Base-by-base conservation (phyloP, 2,329 filamentous ascomycete genomes). In the Orbilia ellipsospora region DNA sequence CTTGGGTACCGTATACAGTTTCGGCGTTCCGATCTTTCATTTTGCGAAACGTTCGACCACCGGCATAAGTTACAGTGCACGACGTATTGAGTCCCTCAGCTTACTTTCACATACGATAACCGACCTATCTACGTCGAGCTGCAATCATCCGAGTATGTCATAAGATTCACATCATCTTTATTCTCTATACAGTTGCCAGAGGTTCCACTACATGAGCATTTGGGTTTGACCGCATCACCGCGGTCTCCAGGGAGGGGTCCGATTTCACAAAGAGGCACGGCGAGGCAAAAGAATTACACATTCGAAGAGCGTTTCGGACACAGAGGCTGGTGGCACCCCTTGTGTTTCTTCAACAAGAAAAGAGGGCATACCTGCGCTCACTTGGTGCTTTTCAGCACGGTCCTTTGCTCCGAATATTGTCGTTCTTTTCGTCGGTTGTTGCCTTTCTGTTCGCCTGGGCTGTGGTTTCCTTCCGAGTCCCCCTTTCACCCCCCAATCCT, bases 101-200 rank as follows among this genome's bases (percentile, higher is more conserved):
- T 20, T 52, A 31, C 44, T 69, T 60, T 59, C 20, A 18, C 45
- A 69, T n/a, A 60, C 64, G 60, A 75, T 67, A 69, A 55, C 60
- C 59, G 64, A 69, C 59, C 44, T 52, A 44, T 28, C 40, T 61
- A 59, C 57, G 62, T 62, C 64, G 64, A 69, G 26, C 72, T 75
- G 72, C 72, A 75, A 75, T 69, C 72, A 69, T 69, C 72, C 72
- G 72, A 75, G 72, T 75, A 75, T 64, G 72, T 74, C 57, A 36
- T 74, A 50, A 63, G 51, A 62, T 70, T 70, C 57, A 70, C 52
- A 72, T 72, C 54, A 50, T 42, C 28, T 63, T 55, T 59, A 45
- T 50, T 42, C 28, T 63, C 48, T 59, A 45, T 50, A 45, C 28
- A 51, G 20, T 56, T 62, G 45, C 70, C 59, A 56, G 7, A 52